These are phyloP conservation scores for Exophiala calicioides DNA, from an alignment of 2,329 filamentous ascomycete genomes.

Conservation along the genomic window DNA sequence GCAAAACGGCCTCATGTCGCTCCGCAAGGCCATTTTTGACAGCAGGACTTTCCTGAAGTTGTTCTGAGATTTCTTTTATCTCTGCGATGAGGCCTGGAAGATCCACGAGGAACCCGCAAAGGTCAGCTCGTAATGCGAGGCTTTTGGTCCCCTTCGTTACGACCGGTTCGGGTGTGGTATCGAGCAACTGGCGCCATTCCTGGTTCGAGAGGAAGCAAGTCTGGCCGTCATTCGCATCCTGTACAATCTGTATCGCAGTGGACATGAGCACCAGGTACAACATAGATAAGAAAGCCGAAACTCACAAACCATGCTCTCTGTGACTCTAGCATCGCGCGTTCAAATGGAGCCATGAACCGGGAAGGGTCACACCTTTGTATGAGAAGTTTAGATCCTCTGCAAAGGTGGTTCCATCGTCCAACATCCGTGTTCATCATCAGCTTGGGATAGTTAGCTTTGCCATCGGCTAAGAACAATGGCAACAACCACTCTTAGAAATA, in stretches of 20 bases:
- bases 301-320: constrained; percentile 25
- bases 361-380: constrained; percentile 17
- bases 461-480: not conserved
- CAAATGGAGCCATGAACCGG: constrained; percentile 15
- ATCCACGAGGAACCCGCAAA: constrained; percentile 21
- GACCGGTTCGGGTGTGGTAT: not conserved
- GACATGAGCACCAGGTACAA: not conserved
- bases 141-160: constrained; percentile 3
- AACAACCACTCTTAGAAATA: too few species aligned
- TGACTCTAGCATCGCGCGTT: constrained; percentile 25
- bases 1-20: not conserved
- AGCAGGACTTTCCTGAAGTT: not conserved
- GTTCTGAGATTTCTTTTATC: not conserved
- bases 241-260: constrained; percentile 8
- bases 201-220: constrained; percentile 18
- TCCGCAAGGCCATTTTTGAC: not conserved
- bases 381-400: constrained; percentile 18
- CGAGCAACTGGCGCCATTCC: constrained; percentile 16
- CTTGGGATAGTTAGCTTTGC: constrained; percentile 2
- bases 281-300: not conserved
- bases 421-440: constrained; percentile 15
- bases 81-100: constrained; percentile 14
- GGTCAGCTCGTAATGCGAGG: constrained; percentile 18
- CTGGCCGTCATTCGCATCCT: constrained; percentile 15
- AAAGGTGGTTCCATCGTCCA: constrained; percentile 22